Evolutionary conservation across 495 filamentous ascomycete genomes (phyloP), one percentile per base, ranked within the genome.

Genomic region (Aspergillus baeticus): DNA sequence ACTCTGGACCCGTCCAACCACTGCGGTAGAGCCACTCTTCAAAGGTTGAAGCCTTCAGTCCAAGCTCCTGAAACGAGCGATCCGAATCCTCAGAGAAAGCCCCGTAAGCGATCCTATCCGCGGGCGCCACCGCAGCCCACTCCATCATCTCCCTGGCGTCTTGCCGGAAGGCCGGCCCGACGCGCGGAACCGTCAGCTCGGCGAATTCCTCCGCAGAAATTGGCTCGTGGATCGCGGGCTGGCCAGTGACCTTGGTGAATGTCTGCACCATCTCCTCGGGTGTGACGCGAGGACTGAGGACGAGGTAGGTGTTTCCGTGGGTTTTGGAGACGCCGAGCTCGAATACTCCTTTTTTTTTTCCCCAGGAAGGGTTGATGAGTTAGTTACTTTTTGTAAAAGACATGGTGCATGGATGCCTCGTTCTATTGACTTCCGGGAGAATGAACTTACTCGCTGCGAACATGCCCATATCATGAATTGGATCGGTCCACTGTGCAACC

Each of bases 81-180:
- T 63, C 58, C 22, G 35, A 39, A 18, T 44, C 55, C 10, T 14
- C 49, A 36, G 51, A 17, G 15, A 63, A 31, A 7, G 63, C 45
- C 11, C 63, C 63, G 47, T 63, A 61, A 50, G 58, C 59, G 18
- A 54, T 44, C 52, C 55, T 63, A 18, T 66, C 58, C 10, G 20
- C 48, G 34, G 63, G 63, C 34, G 57, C 50, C 15, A 61, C 51
- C 4, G 54, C 52, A 51, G 42, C 23, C 63, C 63, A 61, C 39
- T 63, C 46, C 63, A 66, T 66, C 63, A 66, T 66, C 45, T 66
- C 43, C 10, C 29, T 37, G 26, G 51, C 47, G 49, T 66, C 63
- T 5, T 51, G 23, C 29, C 59, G 37, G 41, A 51, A 63, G 13
- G 36, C 60, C 21, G n/a, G 23, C 3, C 63, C 63, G 3, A 59